Evolutionary conservation across 2,329 filamentous ascomycete genomes (phyloP).

Genomic region (Aspergillus ibericus): DNA sequence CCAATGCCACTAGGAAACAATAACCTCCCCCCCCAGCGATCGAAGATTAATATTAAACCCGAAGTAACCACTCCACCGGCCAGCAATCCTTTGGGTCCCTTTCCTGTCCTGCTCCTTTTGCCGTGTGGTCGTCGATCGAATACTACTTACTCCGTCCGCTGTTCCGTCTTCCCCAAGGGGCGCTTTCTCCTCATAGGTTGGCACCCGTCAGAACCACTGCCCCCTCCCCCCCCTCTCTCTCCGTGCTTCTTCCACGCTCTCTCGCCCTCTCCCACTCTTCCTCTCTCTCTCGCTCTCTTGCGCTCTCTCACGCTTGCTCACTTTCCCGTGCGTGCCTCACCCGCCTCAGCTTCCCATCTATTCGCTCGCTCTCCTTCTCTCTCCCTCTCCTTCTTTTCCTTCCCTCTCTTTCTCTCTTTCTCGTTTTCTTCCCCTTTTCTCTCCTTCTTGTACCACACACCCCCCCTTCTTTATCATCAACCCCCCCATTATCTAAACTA

Average conservation of each 20-base stretch:
- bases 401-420: constrained; percentile 7
- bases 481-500: neutral
- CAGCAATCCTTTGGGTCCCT: neutral
- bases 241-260: constrained; percentile 12
- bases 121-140: neutral
- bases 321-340: neutral
- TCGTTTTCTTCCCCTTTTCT: constrained; percentile 1
- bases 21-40: too few species aligned
- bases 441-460: neutral
- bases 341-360: too few species aligned
- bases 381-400: constrained; percentile 14
- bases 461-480: neutral
- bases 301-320: constrained; percentile 4
- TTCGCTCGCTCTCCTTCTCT: neutral
- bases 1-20: too few species aligned
- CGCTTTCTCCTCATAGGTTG: constrained; percentile 7
- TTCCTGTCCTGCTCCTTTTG: neutral
- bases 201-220: constrained; percentile 5
- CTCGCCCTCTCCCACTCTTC: constrained; percentile 4
- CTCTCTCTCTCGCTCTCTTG: constrained; percentile 2
- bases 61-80: neutral
- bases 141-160: neutral
- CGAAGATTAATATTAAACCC: neutral
- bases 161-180: constrained; percentile 11
- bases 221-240: neutral